Evolutionary conservation across 495 filamentous ascomycete species (phyloP).

Genomic region (Tuber microsphaerosporum): DNA sequence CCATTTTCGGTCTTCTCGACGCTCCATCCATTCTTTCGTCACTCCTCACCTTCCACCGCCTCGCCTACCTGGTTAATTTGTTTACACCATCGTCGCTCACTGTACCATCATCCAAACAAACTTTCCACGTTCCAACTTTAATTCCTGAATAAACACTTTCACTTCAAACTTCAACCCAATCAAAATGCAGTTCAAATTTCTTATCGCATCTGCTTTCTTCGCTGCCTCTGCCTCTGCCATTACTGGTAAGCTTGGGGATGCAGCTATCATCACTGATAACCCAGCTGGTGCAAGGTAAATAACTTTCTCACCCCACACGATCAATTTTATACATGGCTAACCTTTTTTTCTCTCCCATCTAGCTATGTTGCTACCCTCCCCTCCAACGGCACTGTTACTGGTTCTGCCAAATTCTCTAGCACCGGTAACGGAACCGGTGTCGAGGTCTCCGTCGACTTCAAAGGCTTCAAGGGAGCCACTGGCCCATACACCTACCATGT

Average conservation of each 20-base stretch:
- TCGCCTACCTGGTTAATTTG: background rate
- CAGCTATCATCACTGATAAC: constrained; percentile 32
- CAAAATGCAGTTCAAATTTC: constrained; percentile 38
- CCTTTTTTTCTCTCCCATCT: constrained; percentile 6
- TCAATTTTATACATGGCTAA: constrained; percentile 2
- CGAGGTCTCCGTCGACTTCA: constrained; percentile 54
- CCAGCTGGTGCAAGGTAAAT: constrained; percentile 32
- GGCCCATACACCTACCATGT: constrained; percentile 84
- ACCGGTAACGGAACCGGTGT: constrained; percentile 57
- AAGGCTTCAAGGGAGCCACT: constrained; percentile 51
- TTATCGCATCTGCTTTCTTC: constrained; percentile 32
- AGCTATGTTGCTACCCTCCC: constrained; percentile 41
- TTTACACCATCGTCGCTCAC: constrained; percentile 16
- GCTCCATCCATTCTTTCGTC: background rate
- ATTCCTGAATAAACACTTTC: constrained; percentile 13
- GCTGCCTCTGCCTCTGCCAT: constrained; percentile 21
- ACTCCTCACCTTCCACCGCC: background rate
- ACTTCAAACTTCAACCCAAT: constrained; percentile 4
- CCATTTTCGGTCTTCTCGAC: background rate
- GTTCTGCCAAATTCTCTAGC: constrained; percentile 54
- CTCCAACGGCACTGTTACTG: constrained; percentile 54
- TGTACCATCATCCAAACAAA: constrained; percentile 6
- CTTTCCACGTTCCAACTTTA: constrained; percentile 15
- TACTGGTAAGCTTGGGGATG: constrained; percentile 26
- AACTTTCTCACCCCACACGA: background rate